Conservation (phyloP, 192 early-diverging fungal genomes). For the Coemansia sp. region DNA sequence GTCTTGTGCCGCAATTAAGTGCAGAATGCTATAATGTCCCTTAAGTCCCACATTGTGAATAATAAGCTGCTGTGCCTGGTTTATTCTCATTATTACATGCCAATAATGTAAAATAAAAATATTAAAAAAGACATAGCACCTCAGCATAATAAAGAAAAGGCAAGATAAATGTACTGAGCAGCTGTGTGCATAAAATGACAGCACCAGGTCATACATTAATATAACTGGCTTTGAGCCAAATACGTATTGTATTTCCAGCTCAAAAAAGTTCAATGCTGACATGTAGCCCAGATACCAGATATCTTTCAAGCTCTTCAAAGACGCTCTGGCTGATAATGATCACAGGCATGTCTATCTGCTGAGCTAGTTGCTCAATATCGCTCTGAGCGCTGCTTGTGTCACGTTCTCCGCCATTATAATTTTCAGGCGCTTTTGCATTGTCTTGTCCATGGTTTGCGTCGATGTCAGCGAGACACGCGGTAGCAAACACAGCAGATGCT, state of each 20-base stretch:
- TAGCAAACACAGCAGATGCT: neutral
- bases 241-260: slow-evolving; percentile 1
- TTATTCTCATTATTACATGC: slow-evolving; percentile 2
- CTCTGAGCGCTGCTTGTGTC: neutral
- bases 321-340: slow-evolving; percentile 31
- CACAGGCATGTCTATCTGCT: slow-evolving; percentile 33
- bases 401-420: neutral
- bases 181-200: neutral
- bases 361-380: neutral
- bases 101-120: neutral
- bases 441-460: neutral
- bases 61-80: neutral
- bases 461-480: neutral
- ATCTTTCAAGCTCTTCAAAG: slow-evolving; percentile 38
- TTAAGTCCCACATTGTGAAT: neutral
- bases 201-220: slow-evolving; percentile 8
- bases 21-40: neutral
- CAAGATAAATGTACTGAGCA: neutral
- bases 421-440: neutral
- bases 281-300: slow-evolving; percentile 28
- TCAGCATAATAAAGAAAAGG: neutral
- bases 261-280: slow-evolving; percentile 33
- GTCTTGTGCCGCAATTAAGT: slow-evolving; percentile 10
- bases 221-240: neutral
- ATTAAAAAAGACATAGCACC: slow-evolving; percentile 3